phyloP scores from a whole-genome alignment of 176 grass and related monocot genomes.

The Luzula sylvatica region DNA sequence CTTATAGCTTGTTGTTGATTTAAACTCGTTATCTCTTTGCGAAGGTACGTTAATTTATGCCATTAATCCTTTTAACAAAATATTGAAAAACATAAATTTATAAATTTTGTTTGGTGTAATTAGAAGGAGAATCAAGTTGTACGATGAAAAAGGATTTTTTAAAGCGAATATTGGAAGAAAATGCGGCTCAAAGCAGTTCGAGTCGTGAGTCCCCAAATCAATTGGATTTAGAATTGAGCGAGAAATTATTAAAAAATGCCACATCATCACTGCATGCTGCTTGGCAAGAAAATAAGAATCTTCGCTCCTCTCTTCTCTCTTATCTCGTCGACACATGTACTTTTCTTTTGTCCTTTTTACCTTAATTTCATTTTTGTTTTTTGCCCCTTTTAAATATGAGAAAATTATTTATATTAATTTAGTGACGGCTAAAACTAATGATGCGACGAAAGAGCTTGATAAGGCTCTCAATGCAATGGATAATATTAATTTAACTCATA shows the following conservation, averaged over 20 bases:
- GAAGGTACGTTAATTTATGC: no score
- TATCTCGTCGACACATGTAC: background rate
- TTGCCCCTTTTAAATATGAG: no score
- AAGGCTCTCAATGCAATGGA: constrained; percentile 29
- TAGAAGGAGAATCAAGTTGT: constrained; percentile 49
- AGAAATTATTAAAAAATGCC: constrained; percentile 37
- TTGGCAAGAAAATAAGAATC: constrained; percentile 37
- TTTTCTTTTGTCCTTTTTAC: constrained; percentile 4
- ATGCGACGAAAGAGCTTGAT: constrained; percentile 35
- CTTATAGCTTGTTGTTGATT: no score
- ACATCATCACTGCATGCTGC: constrained; percentile 31
- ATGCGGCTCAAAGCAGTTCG: constrained; percentile 47
- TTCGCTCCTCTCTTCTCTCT: constrained; percentile 15
- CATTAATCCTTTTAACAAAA: no score
- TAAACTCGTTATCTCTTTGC: no score
- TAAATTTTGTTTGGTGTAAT: constrained; percentile 1
- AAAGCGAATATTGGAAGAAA: constrained; percentile 46
- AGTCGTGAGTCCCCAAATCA: constrained; percentile 28
- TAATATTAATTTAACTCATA: constrained; percentile 80
- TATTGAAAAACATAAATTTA: no score
- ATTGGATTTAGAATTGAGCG: constrained; percentile 20
- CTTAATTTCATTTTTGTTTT: constrained; percentile 16
- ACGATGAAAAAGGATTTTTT: constrained; percentile 38
- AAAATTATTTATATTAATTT: constrained; percentile 27
- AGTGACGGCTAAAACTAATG: constrained; percentile 34